Percentiles rank a stretch among this genome's conserved stretches.
These are phyloP conservation scores for Entomortierella parvispora DNA, from an alignment of 192 early-diverging fungal genomes.

Conservation along the genomic window DNA sequence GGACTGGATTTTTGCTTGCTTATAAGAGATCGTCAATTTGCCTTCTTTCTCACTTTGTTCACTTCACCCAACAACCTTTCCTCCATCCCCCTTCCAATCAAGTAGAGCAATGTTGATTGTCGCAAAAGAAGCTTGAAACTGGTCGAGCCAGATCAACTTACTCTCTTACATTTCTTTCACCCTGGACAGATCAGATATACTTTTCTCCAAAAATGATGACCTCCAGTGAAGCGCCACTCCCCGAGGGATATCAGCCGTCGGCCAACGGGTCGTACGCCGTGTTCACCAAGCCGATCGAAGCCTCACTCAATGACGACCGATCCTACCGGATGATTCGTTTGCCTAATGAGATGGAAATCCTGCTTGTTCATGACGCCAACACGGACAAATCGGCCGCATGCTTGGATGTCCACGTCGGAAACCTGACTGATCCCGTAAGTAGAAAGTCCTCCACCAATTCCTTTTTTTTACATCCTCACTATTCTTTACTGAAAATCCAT, in stretches of 20 bases:
- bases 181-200: too few species aligned
- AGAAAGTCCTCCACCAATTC: background rate
- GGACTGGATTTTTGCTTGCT: too few species aligned
- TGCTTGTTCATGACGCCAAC: constrained; percentile 64
- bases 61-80: too few species aligned
- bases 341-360: constrained; percentile 65
- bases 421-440: constrained; percentile 63
- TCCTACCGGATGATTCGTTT: constrained; percentile 66
- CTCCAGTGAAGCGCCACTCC: background rate
- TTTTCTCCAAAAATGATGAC: too few species aligned
- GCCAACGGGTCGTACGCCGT: constrained; percentile 28
- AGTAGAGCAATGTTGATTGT: too few species aligned
- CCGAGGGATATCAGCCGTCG: constrained; percentile 23
- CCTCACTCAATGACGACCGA: constrained; percentile 66
- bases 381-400: constrained; percentile 69
- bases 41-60: too few species aligned
- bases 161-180: too few species aligned
- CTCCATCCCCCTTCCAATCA: too few species aligned
- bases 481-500: background rate
- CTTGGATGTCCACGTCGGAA: constrained; percentile 70
- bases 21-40: too few species aligned
- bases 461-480: background rate
- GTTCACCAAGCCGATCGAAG: constrained; percentile 50
- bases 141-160: too few species aligned
- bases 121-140: too few species aligned